These are phyloP conservation scores for Phytophthora crassamura DNA, from an alignment of 352 stramenopile species.

Conservation along the genomic window DNA sequence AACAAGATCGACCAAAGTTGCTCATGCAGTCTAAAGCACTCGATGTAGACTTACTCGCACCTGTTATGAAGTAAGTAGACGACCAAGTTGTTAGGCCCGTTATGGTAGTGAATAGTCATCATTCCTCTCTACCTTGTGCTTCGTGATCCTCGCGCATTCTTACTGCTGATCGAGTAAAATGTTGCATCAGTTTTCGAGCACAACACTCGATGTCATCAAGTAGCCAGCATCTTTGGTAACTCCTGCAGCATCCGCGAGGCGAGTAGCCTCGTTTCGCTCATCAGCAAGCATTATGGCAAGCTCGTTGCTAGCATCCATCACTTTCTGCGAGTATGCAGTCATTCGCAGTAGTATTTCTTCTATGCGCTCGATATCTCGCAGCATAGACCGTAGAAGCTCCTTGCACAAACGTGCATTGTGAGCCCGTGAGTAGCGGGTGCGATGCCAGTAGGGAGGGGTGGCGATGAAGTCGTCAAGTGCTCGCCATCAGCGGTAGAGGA, in stretches of 20 bases:
- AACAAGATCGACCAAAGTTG: not conserved
- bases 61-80: not conserved
- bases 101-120: no score
- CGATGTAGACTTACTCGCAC: slow-evolving; percentile 1
- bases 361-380: slow-evolving; percentile 3
- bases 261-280: not conserved
- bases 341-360: not conserved
- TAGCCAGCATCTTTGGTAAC: slow-evolving; percentile 1
- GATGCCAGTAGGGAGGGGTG: no score
- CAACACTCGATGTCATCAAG: not conserved
- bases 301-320: not conserved
- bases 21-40: not conserved
- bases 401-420: slow-evolving; percentile 7
- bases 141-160: not conserved
- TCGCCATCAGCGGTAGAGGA: not conserved
- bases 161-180: slow-evolving; percentile 5
- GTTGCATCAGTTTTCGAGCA: slow-evolving; percentile 11
- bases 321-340: slow-evolving; percentile 3
- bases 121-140: not conserved
- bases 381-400: slow-evolving; percentile 4
- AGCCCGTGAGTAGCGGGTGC: no score
- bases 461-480: no score
- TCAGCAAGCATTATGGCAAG: not conserved
- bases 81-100: no score
- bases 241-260: not conserved